These are phyloP conservation scores for Verticillium longisporum DNA, from an alignment of 2,329 filamentous ascomycete species.

Conservation along the genomic window DNA sequence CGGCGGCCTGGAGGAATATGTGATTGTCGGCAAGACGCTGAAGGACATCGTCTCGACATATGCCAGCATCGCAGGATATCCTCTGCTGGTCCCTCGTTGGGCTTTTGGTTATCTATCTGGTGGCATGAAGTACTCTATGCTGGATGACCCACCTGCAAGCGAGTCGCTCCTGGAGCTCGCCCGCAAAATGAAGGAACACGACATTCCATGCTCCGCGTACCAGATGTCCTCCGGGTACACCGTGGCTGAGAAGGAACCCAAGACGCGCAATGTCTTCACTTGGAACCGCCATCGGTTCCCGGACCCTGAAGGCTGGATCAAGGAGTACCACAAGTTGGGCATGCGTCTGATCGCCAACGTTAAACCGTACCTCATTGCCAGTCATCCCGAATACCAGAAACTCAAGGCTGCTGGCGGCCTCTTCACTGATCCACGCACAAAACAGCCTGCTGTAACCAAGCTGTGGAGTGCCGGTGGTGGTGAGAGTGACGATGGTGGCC, in stretches of 20 bases:
- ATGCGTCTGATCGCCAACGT: conserved; percentile 66
- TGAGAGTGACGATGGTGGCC: conserved; percentile 61
- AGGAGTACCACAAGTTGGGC: conserved; percentile 54
- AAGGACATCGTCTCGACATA: conserved; percentile 60
- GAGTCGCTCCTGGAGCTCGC: conserved; percentile 56
- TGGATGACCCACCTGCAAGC: conserved; percentile 43
- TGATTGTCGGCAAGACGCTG: conserved; percentile 59
- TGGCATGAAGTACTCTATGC: conserved; percentile 48
- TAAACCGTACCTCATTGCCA: conserved; percentile 64
- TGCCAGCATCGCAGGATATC: conserved; percentile 61
- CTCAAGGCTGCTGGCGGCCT: conserved; percentile 53
- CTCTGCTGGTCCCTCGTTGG: conserved; percentile 62
- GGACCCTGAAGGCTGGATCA: conserved; percentile 56
- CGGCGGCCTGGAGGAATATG: conserved; percentile 65
- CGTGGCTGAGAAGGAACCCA: conserved; percentile 58
- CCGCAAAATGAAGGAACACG: conserved; percentile 52
- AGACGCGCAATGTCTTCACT: conserved; percentile 63
- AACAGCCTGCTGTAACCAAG: conserved; percentile 47
- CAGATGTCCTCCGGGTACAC: conserved; percentile 71
- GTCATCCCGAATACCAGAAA: conserved; percentile 59
- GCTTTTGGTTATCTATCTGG: conserved; percentile 68
- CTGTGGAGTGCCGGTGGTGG: conserved; percentile 69
- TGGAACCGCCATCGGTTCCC: conserved; percentile 69
- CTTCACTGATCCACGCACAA: conserved; percentile 53
- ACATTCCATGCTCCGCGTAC: conserved; percentile 64